Conservation (phyloP, 192 early-diverging fungal species). For the Coemansia sp. region DNA sequence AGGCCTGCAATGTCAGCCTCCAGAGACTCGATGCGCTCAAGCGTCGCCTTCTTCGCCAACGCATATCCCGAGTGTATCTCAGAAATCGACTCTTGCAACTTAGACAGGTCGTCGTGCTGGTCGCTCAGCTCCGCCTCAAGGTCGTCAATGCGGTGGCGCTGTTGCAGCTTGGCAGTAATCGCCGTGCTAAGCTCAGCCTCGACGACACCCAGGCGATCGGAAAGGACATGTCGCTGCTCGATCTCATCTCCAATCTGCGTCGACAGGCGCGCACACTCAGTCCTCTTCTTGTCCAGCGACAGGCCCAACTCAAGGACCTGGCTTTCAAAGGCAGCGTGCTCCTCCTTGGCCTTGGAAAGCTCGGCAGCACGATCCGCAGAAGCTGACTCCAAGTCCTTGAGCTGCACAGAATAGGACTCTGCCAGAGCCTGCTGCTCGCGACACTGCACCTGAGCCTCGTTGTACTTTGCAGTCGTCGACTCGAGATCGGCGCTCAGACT, state of each 20-base stretch:
- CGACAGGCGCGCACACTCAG: neutral
- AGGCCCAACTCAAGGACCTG: conserved; percentile 2
- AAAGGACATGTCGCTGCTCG: neutral
- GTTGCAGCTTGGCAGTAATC: neutral
- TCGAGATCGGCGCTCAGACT: neutral
- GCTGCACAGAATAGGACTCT: neutral
- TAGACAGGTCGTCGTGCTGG: neutral
- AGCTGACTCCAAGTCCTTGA: neutral
- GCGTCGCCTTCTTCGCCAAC: neutral
- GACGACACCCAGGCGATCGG: neutral
- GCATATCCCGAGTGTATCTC: neutral
- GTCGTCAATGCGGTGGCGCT: neutral
- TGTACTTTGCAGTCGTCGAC: neutral
- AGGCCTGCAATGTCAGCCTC: neutral
- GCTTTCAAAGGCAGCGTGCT: neutral
- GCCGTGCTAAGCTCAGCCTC: neutral
- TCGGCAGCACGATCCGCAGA: neutral
- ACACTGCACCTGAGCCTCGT: neutral
- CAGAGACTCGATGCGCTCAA: neutral
- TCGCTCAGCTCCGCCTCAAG: conserved; percentile 2
- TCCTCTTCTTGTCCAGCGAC: neutral
- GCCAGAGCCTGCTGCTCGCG: neutral
- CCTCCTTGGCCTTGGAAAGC: neutral
- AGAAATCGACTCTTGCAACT: neutral
- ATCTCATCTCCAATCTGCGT: neutral